A percentile compares a stretch with the other conserved stretches of the same genome.
These are phyloP conservation scores for Aureobasidium lini DNA, from an alignment of 2,329 filamentous ascomycete genomes.

Conservation along the genomic window DNA sequence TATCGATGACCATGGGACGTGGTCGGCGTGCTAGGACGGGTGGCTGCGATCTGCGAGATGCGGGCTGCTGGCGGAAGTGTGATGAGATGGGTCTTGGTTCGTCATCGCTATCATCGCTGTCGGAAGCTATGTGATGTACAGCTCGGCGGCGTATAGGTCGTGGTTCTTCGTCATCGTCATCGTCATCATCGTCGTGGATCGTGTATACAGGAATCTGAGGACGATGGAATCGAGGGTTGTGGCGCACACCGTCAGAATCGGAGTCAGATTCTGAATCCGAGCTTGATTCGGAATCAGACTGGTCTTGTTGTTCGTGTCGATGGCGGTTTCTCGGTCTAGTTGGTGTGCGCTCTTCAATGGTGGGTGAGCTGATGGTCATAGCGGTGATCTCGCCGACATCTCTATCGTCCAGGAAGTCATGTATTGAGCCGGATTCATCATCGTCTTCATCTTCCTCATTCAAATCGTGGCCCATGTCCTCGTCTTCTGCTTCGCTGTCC, in stretches of 20 bases:
- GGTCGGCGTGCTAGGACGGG: not conserved
- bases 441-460: slow-evolving; percentile 18
- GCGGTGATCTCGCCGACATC: slow-evolving; percentile 14
- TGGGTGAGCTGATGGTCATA: not conserved
- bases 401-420: slow-evolving; percentile 19
- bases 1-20: not conserved
- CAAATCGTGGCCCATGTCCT: not conserved
- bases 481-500: not conserved
- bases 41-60: not conserved
- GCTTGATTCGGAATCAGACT: not conserved
- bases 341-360: not conserved
- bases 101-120: not conserved
- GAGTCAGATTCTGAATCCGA: not conserved
- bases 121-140: not conserved
- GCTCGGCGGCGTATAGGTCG: not conserved
- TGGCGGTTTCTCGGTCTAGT: not conserved
- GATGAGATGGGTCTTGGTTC: not conserved
- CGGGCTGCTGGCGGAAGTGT: not conserved
- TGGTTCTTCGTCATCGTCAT: not conserved
- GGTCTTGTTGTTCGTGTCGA: not conserved
- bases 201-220: not conserved
- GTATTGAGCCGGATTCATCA: slow-evolving; percentile 8
- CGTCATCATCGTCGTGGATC: not conserved
- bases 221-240: not conserved
- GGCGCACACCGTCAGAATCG: not conserved